A percentile compares a stretch with the other conserved stretches of the same genome.
phyloP scores from a whole-genome alignment of 257 asterid species.

The Pogostemon cablin region DNA sequence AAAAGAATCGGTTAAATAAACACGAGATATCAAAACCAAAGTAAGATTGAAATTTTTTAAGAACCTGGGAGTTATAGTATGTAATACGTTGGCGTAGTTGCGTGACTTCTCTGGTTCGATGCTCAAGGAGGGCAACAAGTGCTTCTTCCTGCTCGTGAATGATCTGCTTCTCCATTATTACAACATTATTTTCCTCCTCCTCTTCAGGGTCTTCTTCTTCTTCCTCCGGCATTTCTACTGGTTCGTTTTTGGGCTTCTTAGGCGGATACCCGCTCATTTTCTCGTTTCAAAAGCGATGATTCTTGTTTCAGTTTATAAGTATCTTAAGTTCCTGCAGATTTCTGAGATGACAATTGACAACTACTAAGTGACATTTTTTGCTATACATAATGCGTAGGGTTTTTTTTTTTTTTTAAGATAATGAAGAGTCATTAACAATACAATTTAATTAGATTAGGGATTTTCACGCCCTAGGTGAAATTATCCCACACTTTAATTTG shows the following conservation, averaged over 20 bases:
- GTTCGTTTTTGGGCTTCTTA: slow-evolving; percentile 55
- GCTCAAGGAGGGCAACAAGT: slow-evolving; percentile 70
- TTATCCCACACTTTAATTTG: no score
- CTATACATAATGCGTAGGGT: neutral
- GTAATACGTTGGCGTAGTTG: slow-evolving; percentile 69
- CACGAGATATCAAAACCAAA: neutral
- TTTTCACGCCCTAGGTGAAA: no score
- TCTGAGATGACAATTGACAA: no score
- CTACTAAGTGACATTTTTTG: neutral
- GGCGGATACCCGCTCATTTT: slow-evolving; percentile 45
- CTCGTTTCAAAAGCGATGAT: slow-evolving; percentile 34
- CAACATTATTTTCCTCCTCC: slow-evolving; percentile 26
- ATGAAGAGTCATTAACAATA: no score
- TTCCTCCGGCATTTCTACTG: slow-evolving; percentile 30
- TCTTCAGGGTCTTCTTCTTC: slow-evolving; percentile 29
- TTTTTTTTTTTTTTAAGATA: neutral
- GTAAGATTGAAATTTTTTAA: neutral
- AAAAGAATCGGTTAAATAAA: neutral
- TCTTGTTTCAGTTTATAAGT: slow-evolving; percentile 1
- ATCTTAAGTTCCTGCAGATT: slow-evolving; percentile 9
- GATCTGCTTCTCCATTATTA: slow-evolving; percentile 36
- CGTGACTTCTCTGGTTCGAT: slow-evolving; percentile 81
- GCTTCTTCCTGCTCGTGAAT: slow-evolving; percentile 74
- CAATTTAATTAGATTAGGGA: no score
- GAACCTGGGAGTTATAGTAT: slow-evolving; percentile 76